phyloP scores from a whole-genome alignment of 1,284 basidiomycete species.

The Neolentinus lepideus region DNA sequence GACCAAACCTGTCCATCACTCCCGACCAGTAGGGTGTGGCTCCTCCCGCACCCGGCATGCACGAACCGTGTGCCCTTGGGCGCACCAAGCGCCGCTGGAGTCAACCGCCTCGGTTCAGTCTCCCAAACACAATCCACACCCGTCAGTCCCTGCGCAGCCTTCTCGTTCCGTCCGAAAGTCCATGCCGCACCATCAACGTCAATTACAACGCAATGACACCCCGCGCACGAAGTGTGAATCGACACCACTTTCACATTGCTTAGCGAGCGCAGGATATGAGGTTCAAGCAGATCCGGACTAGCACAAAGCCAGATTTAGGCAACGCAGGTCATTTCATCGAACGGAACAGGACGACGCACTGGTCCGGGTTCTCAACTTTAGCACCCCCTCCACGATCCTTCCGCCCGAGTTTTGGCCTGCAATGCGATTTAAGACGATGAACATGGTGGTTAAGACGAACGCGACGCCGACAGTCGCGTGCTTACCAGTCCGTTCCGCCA shows the following conservation, averaged over 20 bases:
- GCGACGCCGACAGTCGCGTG: conserved; percentile 9
- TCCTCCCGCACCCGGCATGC: conserved; percentile 74
- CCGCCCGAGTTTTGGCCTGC: conserved; percentile 58
- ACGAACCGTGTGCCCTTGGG: conserved; percentile 62
- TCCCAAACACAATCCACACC: conserved; percentile 51
- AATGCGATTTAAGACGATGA: conserved; percentile 4
- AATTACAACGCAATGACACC: conserved; percentile 71
- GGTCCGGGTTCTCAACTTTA: conserved; percentile 1
- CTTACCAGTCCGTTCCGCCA: conserved; percentile 82
- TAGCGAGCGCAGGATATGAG: conserved; percentile 84
- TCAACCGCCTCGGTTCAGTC: conserved; percentile 60
- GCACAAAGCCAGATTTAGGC: conserved; percentile 5
- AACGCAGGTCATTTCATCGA: conserved; percentile 9
- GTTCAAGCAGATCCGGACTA: conserved; percentile 73
- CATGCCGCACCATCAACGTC: conserved; percentile 77
- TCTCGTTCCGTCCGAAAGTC: conserved; percentile 80
- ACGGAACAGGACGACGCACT: not conserved
- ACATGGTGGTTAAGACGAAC: not conserved
- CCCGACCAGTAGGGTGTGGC: conserved; percentile 80
- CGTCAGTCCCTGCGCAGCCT: conserved; percentile 47
- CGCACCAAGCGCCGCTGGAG: conserved; percentile 55
- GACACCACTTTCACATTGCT: conserved; percentile 71
- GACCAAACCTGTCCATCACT: conserved; percentile 80
- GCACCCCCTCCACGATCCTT: conserved; percentile 45
- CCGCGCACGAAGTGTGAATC: conserved; percentile 65